Conservation (phyloP, 192 early-diverging fungal species). For the Coemansia sp. region DNA sequence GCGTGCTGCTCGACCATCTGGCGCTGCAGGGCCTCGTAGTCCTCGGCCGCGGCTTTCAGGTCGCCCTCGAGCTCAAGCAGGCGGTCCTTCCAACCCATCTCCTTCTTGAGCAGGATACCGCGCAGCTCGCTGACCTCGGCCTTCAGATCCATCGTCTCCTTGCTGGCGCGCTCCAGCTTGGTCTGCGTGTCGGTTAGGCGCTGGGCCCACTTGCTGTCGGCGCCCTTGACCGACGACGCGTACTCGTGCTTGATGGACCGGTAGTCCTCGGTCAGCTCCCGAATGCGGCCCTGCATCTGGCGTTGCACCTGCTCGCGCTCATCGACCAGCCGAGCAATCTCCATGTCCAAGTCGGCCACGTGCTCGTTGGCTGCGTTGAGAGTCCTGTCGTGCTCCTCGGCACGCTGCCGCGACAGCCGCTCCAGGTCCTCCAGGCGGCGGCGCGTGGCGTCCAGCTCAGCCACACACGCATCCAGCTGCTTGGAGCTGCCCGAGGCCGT, state of each 20-base stretch:
- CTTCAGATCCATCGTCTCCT: constrained; percentile 23
- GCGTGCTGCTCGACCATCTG: constrained; percentile 10
- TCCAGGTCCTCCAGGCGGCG: constrained; percentile 22
- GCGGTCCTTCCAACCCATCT: constrained; percentile 39
- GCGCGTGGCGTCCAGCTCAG: constrained; percentile 15
- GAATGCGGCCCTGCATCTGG: constrained; percentile 37
- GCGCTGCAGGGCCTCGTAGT: constrained; percentile 31
- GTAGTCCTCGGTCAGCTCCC: constrained; percentile 31
- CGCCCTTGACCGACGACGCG: constrained; percentile 26
- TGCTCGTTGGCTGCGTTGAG: constrained; percentile 30
- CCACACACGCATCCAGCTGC: constrained; percentile 18
- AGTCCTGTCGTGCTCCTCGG: constrained; percentile 19
- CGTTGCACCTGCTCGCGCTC: constrained; percentile 36
- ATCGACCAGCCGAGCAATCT: constrained; percentile 26
- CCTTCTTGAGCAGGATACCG: constrained; percentile 32
- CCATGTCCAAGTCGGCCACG: constrained; percentile 24
- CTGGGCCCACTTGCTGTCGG: constrained; percentile 21
- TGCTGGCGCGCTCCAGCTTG: constrained; percentile 16
- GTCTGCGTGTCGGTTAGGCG: constrained; percentile 33
- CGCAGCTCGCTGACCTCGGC: constrained; percentile 42
- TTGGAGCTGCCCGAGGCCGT: constrained; percentile 1
- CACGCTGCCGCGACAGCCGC: constrained; percentile 22
- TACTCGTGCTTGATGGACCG: constrained; percentile 29
- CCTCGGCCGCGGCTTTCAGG: constrained; percentile 25
- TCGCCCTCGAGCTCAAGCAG: constrained; percentile 26